Conservation (phyloP, 139 green algal genomes). For the Astrephomene gubernaculifera region DNA sequence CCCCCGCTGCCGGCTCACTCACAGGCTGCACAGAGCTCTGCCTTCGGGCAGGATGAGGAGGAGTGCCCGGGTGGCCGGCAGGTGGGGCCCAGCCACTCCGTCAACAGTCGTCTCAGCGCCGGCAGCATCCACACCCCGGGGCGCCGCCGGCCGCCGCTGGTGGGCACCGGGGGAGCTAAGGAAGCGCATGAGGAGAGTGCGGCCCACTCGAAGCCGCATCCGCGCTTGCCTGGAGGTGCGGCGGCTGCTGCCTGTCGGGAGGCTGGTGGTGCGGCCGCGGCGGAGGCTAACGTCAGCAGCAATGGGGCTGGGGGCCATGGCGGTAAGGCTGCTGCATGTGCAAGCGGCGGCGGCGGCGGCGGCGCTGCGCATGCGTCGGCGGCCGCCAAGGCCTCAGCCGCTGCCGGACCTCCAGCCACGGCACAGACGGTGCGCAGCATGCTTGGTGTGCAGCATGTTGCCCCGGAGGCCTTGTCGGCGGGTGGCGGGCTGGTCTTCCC, state of each 20-base stretch:
- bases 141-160: background rate
- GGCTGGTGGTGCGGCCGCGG: background rate
- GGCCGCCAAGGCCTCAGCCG: background rate
- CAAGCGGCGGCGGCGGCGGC: background rate
- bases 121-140: constrained; percentile 42
- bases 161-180: background rate
- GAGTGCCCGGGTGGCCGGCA: background rate
- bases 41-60: background rate
- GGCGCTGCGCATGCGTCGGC: background rate
- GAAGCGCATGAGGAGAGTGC: background rate
- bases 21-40: too few relatives aligned
- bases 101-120: constrained; percentile 37
- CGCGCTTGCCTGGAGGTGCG: background rate
- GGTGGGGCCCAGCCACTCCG: constrained; percentile 27
- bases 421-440: too few relatives aligned
- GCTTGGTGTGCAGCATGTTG: too few relatives aligned
- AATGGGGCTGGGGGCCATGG: background rate
- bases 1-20: too few relatives aligned
- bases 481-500: too few relatives aligned
- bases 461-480: too few relatives aligned
- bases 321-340: background rate
- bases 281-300: background rate
- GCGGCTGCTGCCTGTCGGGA: background rate
- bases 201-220: background rate
- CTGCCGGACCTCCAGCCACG: too few relatives aligned